Base-by-base conservation (phyloP, 1,139 yeast species). In the Candida smagusa region DNA sequence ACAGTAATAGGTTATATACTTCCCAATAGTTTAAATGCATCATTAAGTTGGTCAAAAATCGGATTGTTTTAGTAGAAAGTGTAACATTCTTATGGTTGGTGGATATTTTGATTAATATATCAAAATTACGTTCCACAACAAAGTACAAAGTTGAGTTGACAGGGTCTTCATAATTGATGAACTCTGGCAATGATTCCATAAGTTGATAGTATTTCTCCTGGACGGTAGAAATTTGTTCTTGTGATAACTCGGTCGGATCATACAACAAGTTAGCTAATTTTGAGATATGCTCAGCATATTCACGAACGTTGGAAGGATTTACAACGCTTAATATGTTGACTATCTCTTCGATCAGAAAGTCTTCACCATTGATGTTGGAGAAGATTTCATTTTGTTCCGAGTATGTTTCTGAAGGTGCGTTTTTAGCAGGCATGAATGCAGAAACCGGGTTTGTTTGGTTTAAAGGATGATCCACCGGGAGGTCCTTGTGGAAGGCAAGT, bases 11-110 rank as follows among this genome's bases (percentile, higher is more conserved):
- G 40, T 68, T 70, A 47, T 68, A 70, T 16, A 70, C 46, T 44
- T 71, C 76, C 77, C 77, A 71, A 49, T 71, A 71, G 45, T 68
- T 71, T 35, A 69, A 50, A 33, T 52, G 50, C 73, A 68, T 66
- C 16, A 69, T 49, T 2, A 69, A 55, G 7, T 54, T 54, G 7
- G 76, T 68, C 39, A 71, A 54, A 41, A 68, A 69, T 27, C 74
- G 51, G 21, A 70, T 67, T 3, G 70, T 53, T 31, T 45, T 49
- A 0, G 73, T 57, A 5, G 74, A 58, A 12, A 71, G 47, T 4
- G 56, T 64, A 28, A 70, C 55, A 28, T 56, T 53, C 29, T 52
- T 50, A 42, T 57, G 55, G 35, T 56, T 56, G 12, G 70, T 62
- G 3, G 73, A 52, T 6, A 69, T 46, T 37, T 56, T 61, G 24